Base-by-base conservation (phyloP, 768 basidiomycete species). In the Hericium rajendrae region DNA sequence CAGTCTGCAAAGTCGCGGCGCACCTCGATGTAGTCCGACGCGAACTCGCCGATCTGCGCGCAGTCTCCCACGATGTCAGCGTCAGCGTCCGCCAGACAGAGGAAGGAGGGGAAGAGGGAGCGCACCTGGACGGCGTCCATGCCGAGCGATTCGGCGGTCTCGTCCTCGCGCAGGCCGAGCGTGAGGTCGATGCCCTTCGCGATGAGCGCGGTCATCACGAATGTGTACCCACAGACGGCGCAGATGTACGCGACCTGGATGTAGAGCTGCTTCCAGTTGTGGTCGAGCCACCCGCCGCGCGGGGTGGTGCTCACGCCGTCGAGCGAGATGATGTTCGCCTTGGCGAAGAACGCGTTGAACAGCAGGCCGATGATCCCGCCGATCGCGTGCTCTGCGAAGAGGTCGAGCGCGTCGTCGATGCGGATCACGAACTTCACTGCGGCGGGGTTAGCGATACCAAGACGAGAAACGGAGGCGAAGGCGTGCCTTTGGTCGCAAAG, bases 131-230 rank as follows among this genome's bases (percentile, higher is more conserved):
- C 78, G 63, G 92, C 88, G 71, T 97, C 94, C 63, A 95, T 84
- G 57, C 94, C 94, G 50, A 95, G 73, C 41, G 86, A 81, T 71
- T 90, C 88, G 8, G 76, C 76, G 60, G 85, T 82, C 60, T 85
- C 83, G 12, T 71, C 68, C 32, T 76, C 76, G 55, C 91, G 86
- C 61, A 97, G 78, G 41, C 84, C 76, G 55, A 91, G 76, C 54
- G 85, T 87, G 6, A 92, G 92, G 72, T 94, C 90, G 88, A 95
- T 91, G 62, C 83, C 71, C 88, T 89, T 90, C 38, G 90, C 79
- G 68, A 92, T 89, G 71, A 87, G 68, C 61, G 86, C 85, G 46
- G 89, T 91, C 73, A 91, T 73, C 63, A 82, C 79, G 70, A 92
- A 88, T 50, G 85, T 85, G 66, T 90, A 89, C 12, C 72, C 71